A percentile compares a stretch with the other conserved stretches of the same genome.
Conservation (phyloP, 2,329 filamentous ascomycete species). For the Oidium heveae region DNA sequence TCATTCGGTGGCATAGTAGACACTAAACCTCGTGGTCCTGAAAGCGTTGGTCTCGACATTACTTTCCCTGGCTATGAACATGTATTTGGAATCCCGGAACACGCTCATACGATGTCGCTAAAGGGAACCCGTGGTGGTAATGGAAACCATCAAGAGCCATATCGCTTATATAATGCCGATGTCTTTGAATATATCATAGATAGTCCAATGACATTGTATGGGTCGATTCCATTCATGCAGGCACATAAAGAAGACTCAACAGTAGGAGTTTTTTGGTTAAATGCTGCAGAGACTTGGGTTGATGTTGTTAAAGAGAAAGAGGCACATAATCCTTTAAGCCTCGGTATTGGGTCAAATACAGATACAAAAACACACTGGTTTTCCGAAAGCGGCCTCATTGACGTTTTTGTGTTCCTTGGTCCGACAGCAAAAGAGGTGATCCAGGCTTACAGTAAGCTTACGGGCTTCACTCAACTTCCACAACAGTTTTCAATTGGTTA, state of each 20-base stretch:
- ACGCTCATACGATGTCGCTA: slow-evolving; percentile 66
- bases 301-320: slow-evolving; percentile 68
- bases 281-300: slow-evolving; percentile 90
- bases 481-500: slow-evolving; percentile 83
- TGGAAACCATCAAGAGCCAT: slow-evolving; percentile 68
- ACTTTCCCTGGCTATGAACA: slow-evolving; percentile 78
- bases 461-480: slow-evolving; percentile 72
- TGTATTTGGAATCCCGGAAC: slow-evolving; percentile 84
- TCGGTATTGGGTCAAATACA: slow-evolving; percentile 42
- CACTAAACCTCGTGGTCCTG: slow-evolving; percentile 78
- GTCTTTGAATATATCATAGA: slow-evolving; percentile 96
- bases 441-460: slow-evolving; percentile 66
- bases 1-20: slow-evolving; percentile 88
- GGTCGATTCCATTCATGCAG: slow-evolving; percentile 94
- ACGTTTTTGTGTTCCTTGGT: slow-evolving; percentile 85
- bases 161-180: slow-evolving; percentile 85
- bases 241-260: slow-evolving; percentile 83
- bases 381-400: slow-evolving; percentile 69
- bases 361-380: slow-evolving; percentile 91
- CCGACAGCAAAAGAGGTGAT: slow-evolving; percentile 64
- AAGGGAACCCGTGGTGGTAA: slow-evolving; percentile 76
- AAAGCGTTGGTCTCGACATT: slow-evolving; percentile 78
- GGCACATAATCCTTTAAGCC: slow-evolving; percentile 47
- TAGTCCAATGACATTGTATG: slow-evolving; percentile 95
- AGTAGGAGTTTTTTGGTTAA: slow-evolving; percentile 93